Base-by-base conservation (phyloP, 1,284 basidiomycete genomes). In the Kalmanozyma brasiliensis region DNA sequence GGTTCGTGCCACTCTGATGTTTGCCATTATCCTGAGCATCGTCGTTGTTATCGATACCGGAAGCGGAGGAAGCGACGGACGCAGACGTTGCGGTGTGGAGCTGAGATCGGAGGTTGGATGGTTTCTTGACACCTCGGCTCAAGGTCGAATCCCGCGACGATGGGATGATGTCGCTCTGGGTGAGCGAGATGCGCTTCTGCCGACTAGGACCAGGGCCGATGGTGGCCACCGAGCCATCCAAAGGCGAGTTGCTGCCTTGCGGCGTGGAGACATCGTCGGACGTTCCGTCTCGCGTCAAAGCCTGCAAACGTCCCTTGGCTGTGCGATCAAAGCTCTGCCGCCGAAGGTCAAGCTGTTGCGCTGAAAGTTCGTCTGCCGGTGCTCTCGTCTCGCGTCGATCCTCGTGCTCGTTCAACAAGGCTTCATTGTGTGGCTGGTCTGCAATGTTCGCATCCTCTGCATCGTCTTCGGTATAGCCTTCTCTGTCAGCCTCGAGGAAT, bases 401-500 rank as follows among this genome's bases (percentile, higher is more conserved):
- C n/a, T 16, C 19, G 33, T 24, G 38, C 20, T 22, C 11, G 13
- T 17, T 9, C 30, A 17, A 14, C 29, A 14, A 2, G 9, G 17
- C 9, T 10, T 20, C 8, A 16, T 4, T 13, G 45, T 6, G 32
- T 19, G 9, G 13, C 3, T 20, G 24, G 22, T 14, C 40, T 3
- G 19, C 45, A 9, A 7, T 8, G 0, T 51, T 35, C n/a, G 17
- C n/a, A 8, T 71, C 57, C 10, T 70, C 62, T 2, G 17, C 47
- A 23, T 63, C 64, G 20, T 67, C 59, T 43, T 68, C 68, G 20
- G 43, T 51, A 17, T 57, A 61, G 37, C 70, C 75, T 14, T 59
- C 56, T 11, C 55, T 35, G 19, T 78, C 76, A 8, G 74, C 76
- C 17, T 76, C 74, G n/a, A 78, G 49, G 29, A 74, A 62, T 4